A percentile compares a stretch with the other conserved stretches of the same genome.
These are phyloP conservation scores for Saccharum officinarum DNA, from an alignment of 176 grass and related monocot species.

Conservation along the genomic window DNA sequence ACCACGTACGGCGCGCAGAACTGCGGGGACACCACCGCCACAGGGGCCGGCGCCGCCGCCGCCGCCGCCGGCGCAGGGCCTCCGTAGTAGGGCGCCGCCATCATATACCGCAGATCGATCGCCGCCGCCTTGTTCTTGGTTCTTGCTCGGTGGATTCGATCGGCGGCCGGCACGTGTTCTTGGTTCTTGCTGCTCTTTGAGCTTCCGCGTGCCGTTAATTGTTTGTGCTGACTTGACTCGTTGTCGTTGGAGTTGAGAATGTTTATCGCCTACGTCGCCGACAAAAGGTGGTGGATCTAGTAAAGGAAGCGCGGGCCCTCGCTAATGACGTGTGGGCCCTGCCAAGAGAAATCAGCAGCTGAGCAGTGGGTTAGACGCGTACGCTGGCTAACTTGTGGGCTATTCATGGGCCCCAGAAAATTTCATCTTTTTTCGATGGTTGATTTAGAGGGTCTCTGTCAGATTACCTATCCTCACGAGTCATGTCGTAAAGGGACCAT, in stretches of 20 bases:
- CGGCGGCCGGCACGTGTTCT: neutral
- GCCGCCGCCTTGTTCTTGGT: too few species aligned
- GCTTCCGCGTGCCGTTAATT: neutral
- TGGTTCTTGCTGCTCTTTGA: neutral
- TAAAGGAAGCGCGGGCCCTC: neutral
- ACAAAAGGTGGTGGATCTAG: neutral
- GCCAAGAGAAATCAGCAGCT: too few species aligned
- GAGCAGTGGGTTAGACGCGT: too few species aligned
- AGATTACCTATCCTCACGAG: too few species aligned
- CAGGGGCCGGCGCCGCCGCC: neutral
- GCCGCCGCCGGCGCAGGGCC: neutral
- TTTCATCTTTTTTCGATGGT: too few species aligned
- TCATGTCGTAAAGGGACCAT: too few species aligned
- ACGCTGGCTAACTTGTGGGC: too few species aligned
- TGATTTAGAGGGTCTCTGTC: too few species aligned
- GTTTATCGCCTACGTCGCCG: neutral
- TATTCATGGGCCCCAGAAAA: too few species aligned
- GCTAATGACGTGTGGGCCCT: neutral
- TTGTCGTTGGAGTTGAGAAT: neutral
- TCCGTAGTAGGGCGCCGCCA: neutral
- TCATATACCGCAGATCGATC: neutral
- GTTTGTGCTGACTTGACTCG: neutral
- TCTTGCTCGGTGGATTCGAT: neutral
- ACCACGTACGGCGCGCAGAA: conserved; percentile 69
- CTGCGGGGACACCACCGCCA: conserved; percentile 60